phyloP scores from a whole-genome alignment of 306 rosid genomes.

The Malus asiatica region DNA sequence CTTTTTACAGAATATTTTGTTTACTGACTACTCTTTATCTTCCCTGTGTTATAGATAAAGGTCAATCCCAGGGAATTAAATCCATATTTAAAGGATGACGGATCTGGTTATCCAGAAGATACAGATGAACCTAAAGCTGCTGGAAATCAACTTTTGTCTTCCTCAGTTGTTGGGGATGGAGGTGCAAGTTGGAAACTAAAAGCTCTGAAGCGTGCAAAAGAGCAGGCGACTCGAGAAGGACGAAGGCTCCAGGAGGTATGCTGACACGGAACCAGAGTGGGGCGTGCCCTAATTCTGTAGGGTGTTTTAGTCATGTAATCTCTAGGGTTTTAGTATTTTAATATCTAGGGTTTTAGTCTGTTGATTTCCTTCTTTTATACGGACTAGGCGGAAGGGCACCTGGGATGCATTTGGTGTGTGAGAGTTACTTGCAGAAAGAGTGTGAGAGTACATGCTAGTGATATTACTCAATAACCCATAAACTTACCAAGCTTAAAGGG shows the following conservation, averaged over 20 bases:
- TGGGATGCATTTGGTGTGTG: too few relatives aligned
- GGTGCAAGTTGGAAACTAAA: constrained; percentile 97
- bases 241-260: constrained; percentile 49
- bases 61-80: constrained; percentile 74
- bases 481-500: too few relatives aligned
- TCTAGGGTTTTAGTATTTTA: too few relatives aligned
- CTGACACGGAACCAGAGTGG: too few relatives aligned
- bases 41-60: constrained; percentile 23
- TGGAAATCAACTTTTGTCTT: constrained; percentile 40
- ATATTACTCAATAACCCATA: too few relatives aligned
- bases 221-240: constrained; percentile 86
- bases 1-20: neutral
- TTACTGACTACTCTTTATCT: neutral
- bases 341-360: too few relatives aligned
- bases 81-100: constrained; percentile 72
- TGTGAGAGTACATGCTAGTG: too few relatives aligned
- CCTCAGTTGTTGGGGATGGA: constrained; percentile 86
- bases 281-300: too few relatives aligned
- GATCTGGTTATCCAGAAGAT: constrained; percentile 83
- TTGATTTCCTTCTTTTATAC: too few relatives aligned
- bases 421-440: too few relatives aligned
- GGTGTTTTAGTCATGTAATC: too few relatives aligned
- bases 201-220: constrained; percentile 91
- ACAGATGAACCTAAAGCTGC: constrained; percentile 33
- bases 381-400: too few relatives aligned